Evolutionary conservation across 2,329 filamentous ascomycete genomes (phyloP).

Genomic region (Colletotrichum sp.): DNA sequence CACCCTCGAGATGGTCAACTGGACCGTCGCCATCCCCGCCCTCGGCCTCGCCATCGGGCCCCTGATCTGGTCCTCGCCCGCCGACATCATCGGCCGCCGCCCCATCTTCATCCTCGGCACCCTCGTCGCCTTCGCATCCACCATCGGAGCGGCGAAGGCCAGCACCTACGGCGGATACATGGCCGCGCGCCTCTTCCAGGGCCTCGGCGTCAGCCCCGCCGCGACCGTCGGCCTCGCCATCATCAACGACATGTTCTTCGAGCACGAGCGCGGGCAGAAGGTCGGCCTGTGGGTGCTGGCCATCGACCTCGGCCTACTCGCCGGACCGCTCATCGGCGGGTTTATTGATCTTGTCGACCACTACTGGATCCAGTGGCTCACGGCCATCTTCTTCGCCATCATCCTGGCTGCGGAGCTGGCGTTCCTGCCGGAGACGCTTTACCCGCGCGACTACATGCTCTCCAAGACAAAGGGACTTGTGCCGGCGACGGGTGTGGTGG

Average conservation of each 20-base stretch:
- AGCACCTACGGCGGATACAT: constrained; percentile 54
- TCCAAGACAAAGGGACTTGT: constrained; percentile 1
- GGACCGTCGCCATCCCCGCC: constrained; percentile 57
- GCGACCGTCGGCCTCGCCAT: constrained; percentile 60
- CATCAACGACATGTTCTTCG: constrained; percentile 60
- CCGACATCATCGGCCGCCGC: constrained; percentile 58
- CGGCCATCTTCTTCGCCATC: constrained; percentile 55
- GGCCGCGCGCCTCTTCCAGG: constrained; percentile 64
- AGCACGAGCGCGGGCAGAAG: constrained; percentile 59
- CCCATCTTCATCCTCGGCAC: constrained; percentile 50
- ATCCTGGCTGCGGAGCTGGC: constrained; percentile 52
- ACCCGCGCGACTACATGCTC: constrained; percentile 57
- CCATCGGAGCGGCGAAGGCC: constrained; percentile 36
- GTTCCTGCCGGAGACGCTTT: constrained; percentile 61
- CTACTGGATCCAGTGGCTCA: constrained; percentile 60
- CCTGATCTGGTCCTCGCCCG: constrained; percentile 49
- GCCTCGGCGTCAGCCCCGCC: constrained; percentile 58
- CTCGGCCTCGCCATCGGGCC: constrained; percentile 57
- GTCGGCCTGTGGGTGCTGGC: constrained; percentile 63
- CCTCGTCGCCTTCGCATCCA: constrained; percentile 34
- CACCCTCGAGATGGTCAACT: constrained; percentile 53
- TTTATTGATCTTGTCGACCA: constrained; percentile 52
- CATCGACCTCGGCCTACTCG: constrained; percentile 55
- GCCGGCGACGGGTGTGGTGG: background rate
- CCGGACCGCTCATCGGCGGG: constrained; percentile 51